Evolutionary conservation across 2,329 filamentous ascomycete species (phyloP).

Genomic region (Aureobasidium sp.): DNA sequence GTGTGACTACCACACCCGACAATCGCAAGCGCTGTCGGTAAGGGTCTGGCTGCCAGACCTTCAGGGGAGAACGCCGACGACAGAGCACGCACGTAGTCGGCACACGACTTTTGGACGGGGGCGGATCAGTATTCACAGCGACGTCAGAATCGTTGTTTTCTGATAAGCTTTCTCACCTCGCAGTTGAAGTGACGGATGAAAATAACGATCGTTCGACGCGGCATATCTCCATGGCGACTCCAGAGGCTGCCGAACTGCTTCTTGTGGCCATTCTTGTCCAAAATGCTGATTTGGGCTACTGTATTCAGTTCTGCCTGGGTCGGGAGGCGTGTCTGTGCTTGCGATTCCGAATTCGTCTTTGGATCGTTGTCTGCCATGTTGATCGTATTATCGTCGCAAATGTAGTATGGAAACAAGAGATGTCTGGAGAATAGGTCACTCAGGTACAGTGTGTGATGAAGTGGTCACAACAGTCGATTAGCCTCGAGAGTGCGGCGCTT

Average conservation of each 20-base stretch:
- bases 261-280: constrained; percentile 6
- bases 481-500: neutral
- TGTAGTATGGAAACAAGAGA: neutral
- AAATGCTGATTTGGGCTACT: neutral
- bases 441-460: neutral
- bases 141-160: neutral
- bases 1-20: constrained; percentile 31
- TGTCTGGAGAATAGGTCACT: neutral
- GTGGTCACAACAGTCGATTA: neutral
- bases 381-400: neutral
- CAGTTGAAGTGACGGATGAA: constrained; percentile 38
- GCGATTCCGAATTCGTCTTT: neutral
- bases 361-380: neutral
- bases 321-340: neutral
- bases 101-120: constrained; percentile 23
- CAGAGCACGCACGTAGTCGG: constrained; percentile 29
- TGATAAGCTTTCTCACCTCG: constrained; percentile 23
- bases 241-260: constrained; percentile 3
- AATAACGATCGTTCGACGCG: constrained; percentile 26
- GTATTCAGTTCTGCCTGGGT: constrained; percentile 6
- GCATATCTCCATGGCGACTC: neutral
- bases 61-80: constrained; percentile 21
- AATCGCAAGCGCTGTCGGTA: constrained; percentile 26
- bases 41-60: constrained; percentile 19
- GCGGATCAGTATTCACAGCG: neutral